Conservation (phyloP, 495 filamentous ascomycete genomes). For the Penicillium crystallinum region DNA sequence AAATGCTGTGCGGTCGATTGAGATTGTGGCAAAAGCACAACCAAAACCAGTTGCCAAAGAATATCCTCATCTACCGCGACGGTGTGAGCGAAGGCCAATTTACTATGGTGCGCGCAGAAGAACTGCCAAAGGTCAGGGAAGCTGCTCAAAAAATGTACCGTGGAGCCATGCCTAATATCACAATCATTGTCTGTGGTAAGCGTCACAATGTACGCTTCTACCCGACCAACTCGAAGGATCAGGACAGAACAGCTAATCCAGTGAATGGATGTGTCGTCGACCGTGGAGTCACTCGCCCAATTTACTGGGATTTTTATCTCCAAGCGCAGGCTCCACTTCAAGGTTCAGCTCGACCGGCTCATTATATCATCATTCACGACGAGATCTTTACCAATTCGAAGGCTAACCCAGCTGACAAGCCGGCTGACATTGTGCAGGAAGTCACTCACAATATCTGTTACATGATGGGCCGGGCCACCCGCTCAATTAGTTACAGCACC, state of each 20-base stretch:
- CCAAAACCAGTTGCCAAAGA: slow-evolving; percentile 50
- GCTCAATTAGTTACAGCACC: slow-evolving; percentile 66
- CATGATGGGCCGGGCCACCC: slow-evolving; percentile 70
- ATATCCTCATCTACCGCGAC: slow-evolving; percentile 79
- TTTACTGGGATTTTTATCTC: slow-evolving; percentile 73
- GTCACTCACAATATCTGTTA: slow-evolving; percentile 71
- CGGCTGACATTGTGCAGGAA: slow-evolving; percentile 51
- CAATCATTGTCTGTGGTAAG: slow-evolving; percentile 57
- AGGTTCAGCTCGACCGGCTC: slow-evolving; percentile 70
- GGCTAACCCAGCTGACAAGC: slow-evolving; percentile 21
- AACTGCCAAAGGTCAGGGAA: slow-evolving; percentile 46
- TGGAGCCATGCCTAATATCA: slow-evolving; percentile 35
- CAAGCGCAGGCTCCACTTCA: slow-evolving; percentile 75
- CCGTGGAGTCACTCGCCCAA: slow-evolving; percentile 67
- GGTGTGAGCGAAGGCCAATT: slow-evolving; percentile 84
- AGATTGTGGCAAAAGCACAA: slow-evolving; percentile 47
- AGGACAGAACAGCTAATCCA: slow-evolving; percentile 52
- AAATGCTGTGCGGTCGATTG: slow-evolving; percentile 55
- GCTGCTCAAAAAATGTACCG: slow-evolving; percentile 53
- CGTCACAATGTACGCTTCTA: slow-evolving; percentile 89
- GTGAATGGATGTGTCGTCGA: slow-evolving; percentile 73
- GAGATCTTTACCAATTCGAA: slow-evolving; percentile 52
- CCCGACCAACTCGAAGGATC: slow-evolving; percentile 49
- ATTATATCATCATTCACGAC: slow-evolving; percentile 69
- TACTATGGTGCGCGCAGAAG: slow-evolving; percentile 43